Percentiles rank a stretch among this genome's conserved stretches.
These are phyloP conservation scores for Cucurbita pepo DNA, from an alignment of 306 rosid species.

Conservation along the genomic window DNA sequence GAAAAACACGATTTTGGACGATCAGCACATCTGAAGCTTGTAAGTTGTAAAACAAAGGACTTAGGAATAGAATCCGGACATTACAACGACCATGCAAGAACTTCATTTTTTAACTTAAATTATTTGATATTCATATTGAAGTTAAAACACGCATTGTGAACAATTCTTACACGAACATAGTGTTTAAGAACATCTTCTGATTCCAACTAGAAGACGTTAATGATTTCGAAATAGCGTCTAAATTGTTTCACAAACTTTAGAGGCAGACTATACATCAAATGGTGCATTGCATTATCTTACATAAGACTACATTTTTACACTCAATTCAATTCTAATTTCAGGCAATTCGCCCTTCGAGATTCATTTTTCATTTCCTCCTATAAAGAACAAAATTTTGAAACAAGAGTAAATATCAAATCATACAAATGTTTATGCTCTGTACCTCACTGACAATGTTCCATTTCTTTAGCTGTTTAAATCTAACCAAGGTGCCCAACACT, in stretches of 20 bases:
- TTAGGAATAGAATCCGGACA: not conserved
- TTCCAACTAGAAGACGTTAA: not conserved
- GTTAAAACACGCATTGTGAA: not conserved
- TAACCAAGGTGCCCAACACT: slow-evolving; percentile 68
- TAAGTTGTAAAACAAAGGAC: not conserved
- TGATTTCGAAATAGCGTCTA: not conserved
- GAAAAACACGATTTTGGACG: not conserved
- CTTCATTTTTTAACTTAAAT: not conserved
- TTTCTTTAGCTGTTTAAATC: slow-evolving; percentile 68
- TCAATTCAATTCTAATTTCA: not conserved
- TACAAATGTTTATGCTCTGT: not conserved
- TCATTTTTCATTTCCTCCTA: not conserved
- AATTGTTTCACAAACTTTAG: not conserved
- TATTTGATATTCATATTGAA: not conserved
- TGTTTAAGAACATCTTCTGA: not conserved
- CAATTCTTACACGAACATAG: not conserved
- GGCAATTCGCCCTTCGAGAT: not conserved
- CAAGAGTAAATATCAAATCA: not conserved
- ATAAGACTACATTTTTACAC: not conserved
- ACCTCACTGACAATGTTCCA: slow-evolving; percentile 93
- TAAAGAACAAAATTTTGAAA: not conserved
- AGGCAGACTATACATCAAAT: not conserved
- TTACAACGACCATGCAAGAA: not conserved
- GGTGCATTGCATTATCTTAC: not conserved
- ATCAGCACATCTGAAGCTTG: not conserved